Evolutionary conservation across 345 rosid species (phyloP), one percentile per base, ranked within the genome.

Genomic region (Aegle marmelos): DNA sequence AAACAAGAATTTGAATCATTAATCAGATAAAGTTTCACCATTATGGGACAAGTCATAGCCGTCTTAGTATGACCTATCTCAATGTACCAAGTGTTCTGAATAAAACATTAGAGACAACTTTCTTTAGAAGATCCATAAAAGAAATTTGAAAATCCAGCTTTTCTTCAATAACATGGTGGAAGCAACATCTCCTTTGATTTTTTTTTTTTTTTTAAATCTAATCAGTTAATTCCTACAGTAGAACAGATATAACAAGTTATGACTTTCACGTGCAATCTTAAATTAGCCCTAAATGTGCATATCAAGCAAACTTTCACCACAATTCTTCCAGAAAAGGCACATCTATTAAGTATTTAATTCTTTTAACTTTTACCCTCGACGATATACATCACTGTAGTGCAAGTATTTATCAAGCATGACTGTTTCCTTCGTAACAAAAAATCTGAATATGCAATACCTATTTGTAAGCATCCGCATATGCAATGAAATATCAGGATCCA

Each of bases 401-500:
- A 54, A 48, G 62, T 25, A 53, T 17, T 48, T 6, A 31, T 58
- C n/a, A 30, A 54, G 63, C 63, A 72, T 5, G 5, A 9, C 21
- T 9, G 71, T 53, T 53, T 53, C 57, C 57, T 53, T 53, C 5
- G 21, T 19, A 53, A 53, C 22, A 53, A 53, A 22, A 53, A 53
- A 53, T 16, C 22, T 17, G 7, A 53, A 53, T 53, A 53, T 17
- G 57, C 54, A 77, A 74, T 87, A 92, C 98, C 95, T 91, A 82
- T 90, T 94, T 89, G 80, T 89, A 63, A 96, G 86, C 99, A 96
- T 94, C 75, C 98, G 86, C 95, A 85, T 91, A 84, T 96, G 99
- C 89, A 96, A 61, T 57, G 99, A 85, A 60, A 94, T 82, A 85
- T 92, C 98, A 84, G 99, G 99, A 73, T 88, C 92, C 68, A 76